Percentiles rank a stretch among this genome's conserved stretches.
phyloP scores from a whole-genome alignment of 441 rosid species.

The Populus tomentosa region DNA sequence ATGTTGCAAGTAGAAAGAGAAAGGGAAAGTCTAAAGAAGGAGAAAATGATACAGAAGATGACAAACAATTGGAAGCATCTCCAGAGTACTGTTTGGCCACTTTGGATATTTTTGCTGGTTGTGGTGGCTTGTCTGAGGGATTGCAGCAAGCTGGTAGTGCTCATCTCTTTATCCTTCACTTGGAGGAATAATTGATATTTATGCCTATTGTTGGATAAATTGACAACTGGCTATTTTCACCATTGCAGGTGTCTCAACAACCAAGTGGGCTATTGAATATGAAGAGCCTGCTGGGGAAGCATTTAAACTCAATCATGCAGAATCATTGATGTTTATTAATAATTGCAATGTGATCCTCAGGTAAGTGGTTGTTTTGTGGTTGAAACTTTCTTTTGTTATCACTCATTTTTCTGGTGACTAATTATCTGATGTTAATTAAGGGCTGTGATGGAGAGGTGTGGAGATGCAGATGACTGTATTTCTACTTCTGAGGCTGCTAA shows the following conservation, averaged over 20 bases:
- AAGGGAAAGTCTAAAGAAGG: slow-evolving; percentile 76
- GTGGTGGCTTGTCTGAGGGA: slow-evolving; percentile 95
- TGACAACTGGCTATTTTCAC: slow-evolving; percentile 7
- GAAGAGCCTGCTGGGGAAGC: slow-evolving; percentile 95
- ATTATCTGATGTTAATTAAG: slow-evolving; percentile 22
- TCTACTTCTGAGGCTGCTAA: slow-evolving; percentile 73
- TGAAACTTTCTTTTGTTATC: neutral
- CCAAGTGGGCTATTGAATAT: slow-evolving; percentile 95
- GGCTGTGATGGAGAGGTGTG: slow-evolving; percentile 74
- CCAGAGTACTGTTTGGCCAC: slow-evolving; percentile 48
- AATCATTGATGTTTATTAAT: slow-evolving; percentile 57
- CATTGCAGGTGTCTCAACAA: slow-evolving; percentile 55
- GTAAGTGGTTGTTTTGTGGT: slow-evolving; percentile 24
- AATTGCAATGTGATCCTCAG: slow-evolving; percentile 95
- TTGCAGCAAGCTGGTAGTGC: slow-evolving; percentile 56
- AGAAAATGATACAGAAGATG: slow-evolving; percentile 37
- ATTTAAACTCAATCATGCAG: slow-evolving; percentile 76
- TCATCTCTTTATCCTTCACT: neutral
- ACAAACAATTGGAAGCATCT: slow-evolving; percentile 35
- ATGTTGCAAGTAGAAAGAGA: slow-evolving; percentile 58
- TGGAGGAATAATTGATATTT: neutral
- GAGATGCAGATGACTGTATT: slow-evolving; percentile 80
- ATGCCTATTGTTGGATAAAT: neutral
- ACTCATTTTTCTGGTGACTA: neutral
- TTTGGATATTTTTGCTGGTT: slow-evolving; percentile 87